These are phyloP conservation scores for Chaetomium cochliodes DNA, from an alignment of 495 filamentous ascomycete genomes.

Conservation along the genomic window DNA sequence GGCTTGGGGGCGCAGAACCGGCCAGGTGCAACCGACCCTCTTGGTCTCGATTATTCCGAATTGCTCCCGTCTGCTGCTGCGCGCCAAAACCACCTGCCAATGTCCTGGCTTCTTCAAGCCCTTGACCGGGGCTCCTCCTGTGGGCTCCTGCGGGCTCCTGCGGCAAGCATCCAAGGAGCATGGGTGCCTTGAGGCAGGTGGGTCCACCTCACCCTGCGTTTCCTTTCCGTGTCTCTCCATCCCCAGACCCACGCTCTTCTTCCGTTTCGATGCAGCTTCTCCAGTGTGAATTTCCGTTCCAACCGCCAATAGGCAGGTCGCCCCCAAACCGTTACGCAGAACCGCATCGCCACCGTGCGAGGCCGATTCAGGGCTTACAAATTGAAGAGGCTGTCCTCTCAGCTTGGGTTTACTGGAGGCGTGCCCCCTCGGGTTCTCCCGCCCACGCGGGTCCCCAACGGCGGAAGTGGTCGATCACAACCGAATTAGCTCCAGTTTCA, in stretches of 20 bases:
- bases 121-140: background rate
- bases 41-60: constrained; percentile 10
- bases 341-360: background rate
- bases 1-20: constrained; percentile 1
- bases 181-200: background rate
- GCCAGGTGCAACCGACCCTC: constrained; percentile 6
- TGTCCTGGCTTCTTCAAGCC: constrained; percentile 5
- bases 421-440: constrained; percentile 8
- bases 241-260: background rate
- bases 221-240: background rate
- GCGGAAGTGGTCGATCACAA: constrained; percentile 18
- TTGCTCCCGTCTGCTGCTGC: constrained; percentile 19
- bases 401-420: background rate
- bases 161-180: background rate
- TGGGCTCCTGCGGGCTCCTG: constrained; percentile 6
- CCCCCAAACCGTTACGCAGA: background rate
- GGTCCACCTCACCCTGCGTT: background rate
- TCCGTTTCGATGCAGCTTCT: background rate
- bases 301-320: background rate
- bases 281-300: background rate
- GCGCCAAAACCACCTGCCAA: constrained; percentile 16
- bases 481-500: constrained; percentile 17
- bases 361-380: background rate
- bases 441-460: constrained; percentile 16
- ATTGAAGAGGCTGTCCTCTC: background rate